Evolutionary conservation across 2,329 filamentous ascomycete species (phyloP), one percentile per base, ranked within the genome.

Genomic region (Colletotrichum plurivorum): DNA sequence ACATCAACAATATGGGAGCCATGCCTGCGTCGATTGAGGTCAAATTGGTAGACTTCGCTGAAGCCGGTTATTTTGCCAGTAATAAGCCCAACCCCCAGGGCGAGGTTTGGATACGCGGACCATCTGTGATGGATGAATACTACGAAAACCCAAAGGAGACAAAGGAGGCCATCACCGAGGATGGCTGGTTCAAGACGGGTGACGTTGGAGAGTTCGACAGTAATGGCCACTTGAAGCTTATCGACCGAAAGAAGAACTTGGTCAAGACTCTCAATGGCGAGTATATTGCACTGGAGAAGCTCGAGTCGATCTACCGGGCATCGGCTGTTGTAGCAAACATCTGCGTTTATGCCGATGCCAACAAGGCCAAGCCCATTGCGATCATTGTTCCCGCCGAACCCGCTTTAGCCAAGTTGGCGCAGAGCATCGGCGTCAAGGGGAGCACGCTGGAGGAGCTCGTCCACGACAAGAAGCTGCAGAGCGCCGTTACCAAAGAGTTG

Each of bases 241-340:
- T 95, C 76, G 93, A 95, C 81, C 92, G 93, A 78, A 95, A 95
- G 90, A 95, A 95, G 89, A 95, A 95, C 82, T 81, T 96, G 73
- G 91, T 94, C 82, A 95, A 95, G 89, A 94, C 92, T 3, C 85
- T 92, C 65, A 92, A 93, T 74, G 92, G 92, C 76, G 92, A 95
- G 83, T 95, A 95, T 82, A 94, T 95, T 79, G 93, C 92, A 3
- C 85, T 95, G 12, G 92, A 95, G 85, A 95, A 92, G 81, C 83
- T 87, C 65, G 85, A 87, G 78, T 85, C 85, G 18, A 78, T 86
- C 69, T 87, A 87, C 79, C 85, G 86, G 22, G 83, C 86, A 25
- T 79, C 83, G 5, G 73, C 77, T 16, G 81, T 88, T 9, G 86
- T 88, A 12, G 84, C 80, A 71, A 88, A 88, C 75, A 88, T 88